phyloP scores from a whole-genome alignment of 2,329 filamentous ascomycete genomes.

The Fusarium sp. region DNA sequence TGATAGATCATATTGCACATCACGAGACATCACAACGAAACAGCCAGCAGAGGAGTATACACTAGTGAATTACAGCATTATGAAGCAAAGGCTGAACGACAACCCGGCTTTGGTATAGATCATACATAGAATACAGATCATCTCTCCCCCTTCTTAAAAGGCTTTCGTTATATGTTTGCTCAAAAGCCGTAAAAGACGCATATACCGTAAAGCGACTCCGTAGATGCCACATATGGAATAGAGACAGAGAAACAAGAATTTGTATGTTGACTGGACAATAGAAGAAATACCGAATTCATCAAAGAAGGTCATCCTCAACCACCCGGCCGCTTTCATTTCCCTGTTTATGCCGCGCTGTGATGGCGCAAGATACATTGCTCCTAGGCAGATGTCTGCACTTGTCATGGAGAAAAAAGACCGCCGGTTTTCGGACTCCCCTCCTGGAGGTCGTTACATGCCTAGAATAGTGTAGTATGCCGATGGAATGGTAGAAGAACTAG shows the following conservation, averaged over 20 bases:
- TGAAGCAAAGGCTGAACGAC: slow-evolving; percentile 57
- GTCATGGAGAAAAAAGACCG: slow-evolving; percentile 25
- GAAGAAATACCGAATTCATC: slow-evolving; percentile 23
- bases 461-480: slow-evolving; percentile 16
- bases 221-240: slow-evolving; percentile 40
- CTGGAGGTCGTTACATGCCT: slow-evolving; percentile 25
- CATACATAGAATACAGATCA: slow-evolving; percentile 43
- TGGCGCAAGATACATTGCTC: slow-evolving; percentile 10
- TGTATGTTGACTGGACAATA: slow-evolving; percentile 16
- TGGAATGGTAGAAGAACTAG: slow-evolving; percentile 15
- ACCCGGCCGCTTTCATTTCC: slow-evolving; percentile 22
- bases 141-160: slow-evolving; percentile 28
- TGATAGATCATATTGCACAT: background rate
- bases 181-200: slow-evolving; percentile 24
- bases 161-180: slow-evolving; percentile 25
- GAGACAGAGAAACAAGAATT: slow-evolving; percentile 23
- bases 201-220: slow-evolving; percentile 31
- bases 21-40: background rate
- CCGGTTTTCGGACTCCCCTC: slow-evolving; percentile 33
- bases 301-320: slow-evolving; percentile 33
- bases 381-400: slow-evolving; percentile 18
- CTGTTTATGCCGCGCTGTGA: background rate
- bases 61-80: slow-evolving; percentile 62
- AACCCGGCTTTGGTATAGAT: slow-evolving; percentile 45
- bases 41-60: slow-evolving; percentile 49